Evolutionary conservation across 1,284 basidiomycete genomes (phyloP), one percentile per base, ranked within the genome.

Genomic region (Ceratobasidium papillatum): DNA sequence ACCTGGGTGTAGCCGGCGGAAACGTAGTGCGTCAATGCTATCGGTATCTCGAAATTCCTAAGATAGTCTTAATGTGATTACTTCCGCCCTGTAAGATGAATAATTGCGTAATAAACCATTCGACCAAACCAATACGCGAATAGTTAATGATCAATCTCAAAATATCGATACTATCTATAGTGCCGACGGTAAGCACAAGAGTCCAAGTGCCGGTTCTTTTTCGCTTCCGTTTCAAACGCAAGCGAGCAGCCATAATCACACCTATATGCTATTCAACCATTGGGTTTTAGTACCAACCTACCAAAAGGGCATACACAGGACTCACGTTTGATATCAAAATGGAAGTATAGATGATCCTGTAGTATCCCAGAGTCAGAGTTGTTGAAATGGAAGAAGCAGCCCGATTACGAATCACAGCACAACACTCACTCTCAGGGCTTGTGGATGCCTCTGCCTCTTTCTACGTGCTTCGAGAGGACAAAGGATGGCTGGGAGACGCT

Each of bases 161-260:
- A n/a, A n/a, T n/a, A n/a, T n/a, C n/a, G n/a, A n/a, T n/a, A 69
- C 27, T 36, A 30, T 45, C 41, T 19, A 9, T 19, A 9, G 0
- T 32, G 8, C 58, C 25, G 43, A 30, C 69, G 58, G 17, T 36
- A 47, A 3, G 56, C 43, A 45, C 71, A 73, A 8, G 71, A 52
- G 19, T 73, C 71, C 25, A 73, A 27, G 25, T 73, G 71, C 30
- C 71, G 43, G 30, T 63, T 73, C 49, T 73, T 73, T 22, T 73
- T 73, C 7, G 71, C 71, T 47, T 73, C 71, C 7, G 71, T 73
- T n/a, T 73, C 71, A 56, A 73, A 73, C 17, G 59, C 59, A 14
- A 62, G 52, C 14, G 58, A 38, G 22, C 71, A 73, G 17, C 59
- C 59, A 25, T 54, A 63, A 27, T 73, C 49, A 36, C 71, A 73